phyloP scores from a whole-genome alignment of 371 early-diverging fungal species.

The Mucor lusitanicus region DNA sequence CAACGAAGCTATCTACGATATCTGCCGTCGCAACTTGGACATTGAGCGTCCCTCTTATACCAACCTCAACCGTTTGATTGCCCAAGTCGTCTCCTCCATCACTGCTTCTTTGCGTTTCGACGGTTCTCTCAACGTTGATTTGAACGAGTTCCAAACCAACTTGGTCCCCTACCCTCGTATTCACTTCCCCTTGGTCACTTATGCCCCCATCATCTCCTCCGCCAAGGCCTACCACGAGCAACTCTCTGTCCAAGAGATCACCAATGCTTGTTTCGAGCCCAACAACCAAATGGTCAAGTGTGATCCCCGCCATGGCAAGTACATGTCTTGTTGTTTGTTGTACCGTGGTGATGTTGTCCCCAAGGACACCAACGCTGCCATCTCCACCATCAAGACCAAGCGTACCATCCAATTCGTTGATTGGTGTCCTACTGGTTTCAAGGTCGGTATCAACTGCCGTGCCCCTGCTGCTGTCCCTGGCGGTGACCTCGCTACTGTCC shows the following conservation, averaged over 20 bases:
- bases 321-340: conserved; percentile 94
- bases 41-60: conserved; percentile 96
- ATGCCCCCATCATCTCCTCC: conserved; percentile 90
- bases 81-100: conserved; percentile 99
- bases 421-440: conserved; percentile 98
- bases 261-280: conserved; percentile 92
- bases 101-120: conserved; percentile 99
- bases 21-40: conserved; percentile 97
- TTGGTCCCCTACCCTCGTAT: conserved; percentile 96
- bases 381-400: conserved; percentile 87
- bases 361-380: conserved; percentile 88
- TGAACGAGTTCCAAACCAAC: conserved; percentile 97
- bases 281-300: conserved; percentile 97
- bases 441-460: conserved; percentile 93
- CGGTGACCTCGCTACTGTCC: conserved; percentile 86
- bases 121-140: conserved; percentile 93
- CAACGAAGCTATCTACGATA: conserved; percentile 99
- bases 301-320: conserved; percentile 92
- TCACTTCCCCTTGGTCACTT: conserved; percentile 94
- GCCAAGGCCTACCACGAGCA: conserved; percentile 93
- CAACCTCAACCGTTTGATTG: conserved; percentile 98
- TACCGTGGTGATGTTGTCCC: conserved; percentile 93
- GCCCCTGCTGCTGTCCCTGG: conserved; percentile 88
- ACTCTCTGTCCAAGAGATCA: conserved; percentile 87
- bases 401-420: conserved; percentile 94